phyloP scores from a whole-genome alignment of 2,329 filamentous ascomycete species.

The Aspergillus sp. region DNA sequence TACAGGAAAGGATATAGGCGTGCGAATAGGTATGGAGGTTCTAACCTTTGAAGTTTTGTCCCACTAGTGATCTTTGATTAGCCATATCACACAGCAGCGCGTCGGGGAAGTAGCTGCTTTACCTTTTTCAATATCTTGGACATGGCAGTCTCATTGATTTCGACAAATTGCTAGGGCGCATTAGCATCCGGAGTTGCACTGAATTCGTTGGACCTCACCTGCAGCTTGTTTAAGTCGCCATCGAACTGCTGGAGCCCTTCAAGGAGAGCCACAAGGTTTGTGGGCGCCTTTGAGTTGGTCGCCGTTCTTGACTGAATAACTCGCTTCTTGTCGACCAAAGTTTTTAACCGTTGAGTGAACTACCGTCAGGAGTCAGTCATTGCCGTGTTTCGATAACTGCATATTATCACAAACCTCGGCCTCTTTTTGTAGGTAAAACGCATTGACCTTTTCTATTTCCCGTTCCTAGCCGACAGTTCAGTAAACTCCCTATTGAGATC shows the following conservation, averaged over 20 bases:
- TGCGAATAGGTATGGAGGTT: slow-evolving; percentile 9
- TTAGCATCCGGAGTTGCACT: slow-evolving; percentile 12
- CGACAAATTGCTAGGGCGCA: slow-evolving; percentile 81
- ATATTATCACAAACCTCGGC: slow-evolving; percentile 71
- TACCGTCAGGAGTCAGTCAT: slow-evolving; percentile 42
- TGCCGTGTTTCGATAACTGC: not conserved
- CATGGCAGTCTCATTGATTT: slow-evolving; percentile 96
- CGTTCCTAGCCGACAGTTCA: slow-evolving; percentile 69
- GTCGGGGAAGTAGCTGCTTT: slow-evolving; percentile 15
- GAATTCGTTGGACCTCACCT: slow-evolving; percentile 47
- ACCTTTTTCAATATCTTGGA: slow-evolving; percentile 98
- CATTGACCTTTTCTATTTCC: slow-evolving; percentile 97
- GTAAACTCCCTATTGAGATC: slow-evolving; percentile 5
- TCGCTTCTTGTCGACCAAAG: slow-evolving; percentile 92
- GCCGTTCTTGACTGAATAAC: slow-evolving; percentile 79
- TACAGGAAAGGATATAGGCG: not conserved
- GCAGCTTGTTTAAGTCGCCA: slow-evolving; percentile 93
- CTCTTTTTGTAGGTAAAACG: slow-evolving; percentile 96
- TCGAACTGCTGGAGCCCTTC: slow-evolving; percentile 98
- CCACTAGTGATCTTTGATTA: slow-evolving; percentile 62
- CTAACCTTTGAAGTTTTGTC: slow-evolving; percentile 94
- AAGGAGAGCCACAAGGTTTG: slow-evolving; percentile 91
- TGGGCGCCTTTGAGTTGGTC: slow-evolving; percentile 81
- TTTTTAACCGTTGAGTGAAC: slow-evolving; percentile 92
- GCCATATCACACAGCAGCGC: slow-evolving; percentile 13